A percentile compares a stretch with the other conserved stretches of the same genome.
Evolutionary conservation across 805 yeast genomes (phyloP).

Genomic region (Allodekkera sacchari): DNA sequence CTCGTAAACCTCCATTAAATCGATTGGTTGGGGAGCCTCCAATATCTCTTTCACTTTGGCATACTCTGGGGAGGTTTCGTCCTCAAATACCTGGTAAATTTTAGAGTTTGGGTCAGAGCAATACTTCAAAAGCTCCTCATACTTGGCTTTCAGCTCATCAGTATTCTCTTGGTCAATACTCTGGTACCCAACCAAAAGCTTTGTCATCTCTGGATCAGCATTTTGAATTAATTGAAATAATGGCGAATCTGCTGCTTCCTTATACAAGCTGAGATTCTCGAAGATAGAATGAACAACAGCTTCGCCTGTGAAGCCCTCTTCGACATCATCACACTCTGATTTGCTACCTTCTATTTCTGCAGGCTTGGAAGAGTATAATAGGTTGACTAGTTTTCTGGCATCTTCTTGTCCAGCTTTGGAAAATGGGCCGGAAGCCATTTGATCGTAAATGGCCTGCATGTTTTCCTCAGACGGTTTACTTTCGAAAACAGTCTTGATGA

Average conservation of each 20-base stretch:
- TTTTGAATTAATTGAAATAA: conserved; percentile 14
- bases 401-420: no score
- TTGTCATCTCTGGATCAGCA: conserved; percentile 18
- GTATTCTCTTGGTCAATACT: conserved; percentile 15
- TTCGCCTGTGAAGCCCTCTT: conserved; percentile 6
- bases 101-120: conserved; percentile 14
- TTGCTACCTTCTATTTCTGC: no score
- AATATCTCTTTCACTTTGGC: conserved; percentile 13
- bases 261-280: conserved; percentile 16
- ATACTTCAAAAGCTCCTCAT: conserved; percentile 12
- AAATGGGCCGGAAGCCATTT: conserved; percentile 8
- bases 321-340: no score
- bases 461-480: conserved; percentile 2
- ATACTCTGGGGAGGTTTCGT: conserved; percentile 13
- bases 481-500: conserved; percentile 3
- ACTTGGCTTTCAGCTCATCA: conserved; percentile 9
- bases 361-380: no score
- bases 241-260: conserved; percentile 14
- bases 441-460: conserved; percentile 6
- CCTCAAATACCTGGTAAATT: conserved; percentile 16
- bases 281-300: conserved; percentile 13
- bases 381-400: conserved; percentile 2
- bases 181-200: conserved; percentile 13
- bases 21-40: conserved; percentile 19
- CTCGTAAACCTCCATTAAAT: conserved; percentile 18